These are phyloP conservation scores for Panellus pusillus DNA, from an alignment of 768 basidiomycete species.

Conservation along the genomic window DNA sequence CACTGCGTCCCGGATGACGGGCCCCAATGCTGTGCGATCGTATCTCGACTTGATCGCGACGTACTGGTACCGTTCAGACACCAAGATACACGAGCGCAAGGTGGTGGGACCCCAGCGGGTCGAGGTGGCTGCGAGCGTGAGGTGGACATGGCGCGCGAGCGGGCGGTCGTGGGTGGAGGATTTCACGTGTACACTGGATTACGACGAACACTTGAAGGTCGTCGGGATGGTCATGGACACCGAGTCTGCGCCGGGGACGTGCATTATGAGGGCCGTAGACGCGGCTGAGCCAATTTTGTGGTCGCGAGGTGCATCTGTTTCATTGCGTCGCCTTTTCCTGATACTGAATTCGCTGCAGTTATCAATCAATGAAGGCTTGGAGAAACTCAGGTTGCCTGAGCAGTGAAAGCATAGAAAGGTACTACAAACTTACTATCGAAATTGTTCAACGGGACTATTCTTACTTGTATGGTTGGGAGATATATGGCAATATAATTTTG, in stretches of 20 bases:
- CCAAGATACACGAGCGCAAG: constrained; percentile 25
- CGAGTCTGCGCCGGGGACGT: constrained; percentile 39
- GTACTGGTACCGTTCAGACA: constrained; percentile 40
- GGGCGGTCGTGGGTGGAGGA: constrained; percentile 45
- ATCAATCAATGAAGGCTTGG: too few relatives aligned
- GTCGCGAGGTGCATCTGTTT: too few relatives aligned
- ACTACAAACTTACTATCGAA: too few relatives aligned
- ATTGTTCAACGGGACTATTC: too few relatives aligned
- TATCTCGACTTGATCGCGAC: constrained; percentile 50
- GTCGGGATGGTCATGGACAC: constrained; percentile 41
- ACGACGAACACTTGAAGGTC: constrained; percentile 45
- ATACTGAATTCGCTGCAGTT: too few relatives aligned
- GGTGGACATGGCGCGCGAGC: constrained; percentile 48
- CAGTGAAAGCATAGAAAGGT: too few relatives aligned
- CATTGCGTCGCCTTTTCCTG: too few relatives aligned
- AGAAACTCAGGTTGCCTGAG: too few relatives aligned
- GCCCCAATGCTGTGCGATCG: constrained; percentile 47
- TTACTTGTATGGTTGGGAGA: too few relatives aligned
- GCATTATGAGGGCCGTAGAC: constrained; percentile 48
- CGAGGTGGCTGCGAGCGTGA: constrained; percentile 37
- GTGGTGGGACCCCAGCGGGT: constrained; percentile 30
- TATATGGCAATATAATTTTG: too few relatives aligned
- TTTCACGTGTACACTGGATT: constrained; percentile 45
- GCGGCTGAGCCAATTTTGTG: constrained; percentile 7
- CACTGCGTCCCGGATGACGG: constrained; percentile 35